A percentile compares a stretch with the other conserved stretches of the same genome.
Evolutionary conservation across 169 alveolate species (phyloP).

Genomic region (Cryptosporidium sp.): DNA sequence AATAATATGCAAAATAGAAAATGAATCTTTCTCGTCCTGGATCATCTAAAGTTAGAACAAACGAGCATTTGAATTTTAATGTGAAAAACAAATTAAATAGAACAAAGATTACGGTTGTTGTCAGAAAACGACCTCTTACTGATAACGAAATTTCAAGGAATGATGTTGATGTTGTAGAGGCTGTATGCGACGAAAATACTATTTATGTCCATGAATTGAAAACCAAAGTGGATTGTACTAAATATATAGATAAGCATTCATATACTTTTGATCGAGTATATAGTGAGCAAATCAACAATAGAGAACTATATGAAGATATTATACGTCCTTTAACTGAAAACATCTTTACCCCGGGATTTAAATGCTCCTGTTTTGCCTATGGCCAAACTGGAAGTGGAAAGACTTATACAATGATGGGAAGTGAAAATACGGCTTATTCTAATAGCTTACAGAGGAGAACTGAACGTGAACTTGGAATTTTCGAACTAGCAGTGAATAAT

Average conservation of each 20-base stretch:
- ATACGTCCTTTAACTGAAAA: slow-evolving; percentile 93
- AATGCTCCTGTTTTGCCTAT: slow-evolving; percentile 96
- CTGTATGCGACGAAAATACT: slow-evolving; percentile 81
- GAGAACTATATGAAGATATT: slow-evolving; percentile 87
- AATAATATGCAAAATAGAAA: slow-evolving; percentile 7
- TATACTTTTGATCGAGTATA: slow-evolving; percentile 92
- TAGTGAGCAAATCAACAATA: slow-evolving; percentile 88
- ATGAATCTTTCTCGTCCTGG: slow-evolving; percentile 68
- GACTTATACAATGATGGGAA: slow-evolving; percentile 98
- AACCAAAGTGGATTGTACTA: slow-evolving; percentile 89
- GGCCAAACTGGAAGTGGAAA: slow-evolving; percentile 98
- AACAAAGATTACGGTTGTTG: slow-evolving; percentile 93
- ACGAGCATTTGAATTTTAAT: slow-evolving; percentile 8
- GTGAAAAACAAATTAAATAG: slow-evolving; percentile 74
- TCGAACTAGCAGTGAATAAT: slow-evolving; percentile 93
- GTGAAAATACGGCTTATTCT: slow-evolving; percentile 79
- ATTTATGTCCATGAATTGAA: slow-evolving; percentile 81
- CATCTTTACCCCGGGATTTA: slow-evolving; percentile 92
- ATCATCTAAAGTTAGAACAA: slow-evolving; percentile 49
- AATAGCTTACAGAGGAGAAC: slow-evolving; percentile 48
- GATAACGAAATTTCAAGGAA: slow-evolving; percentile 90
- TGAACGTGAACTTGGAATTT: slow-evolving; percentile 90
- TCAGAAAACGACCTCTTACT: slow-evolving; percentile 95
- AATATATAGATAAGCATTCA: slow-evolving; percentile 92
- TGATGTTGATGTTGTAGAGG: slow-evolving; percentile 93